phyloP scores from a whole-genome alignment of 192 early-diverging fungal genomes.

The Piromyces finnis region DNA sequence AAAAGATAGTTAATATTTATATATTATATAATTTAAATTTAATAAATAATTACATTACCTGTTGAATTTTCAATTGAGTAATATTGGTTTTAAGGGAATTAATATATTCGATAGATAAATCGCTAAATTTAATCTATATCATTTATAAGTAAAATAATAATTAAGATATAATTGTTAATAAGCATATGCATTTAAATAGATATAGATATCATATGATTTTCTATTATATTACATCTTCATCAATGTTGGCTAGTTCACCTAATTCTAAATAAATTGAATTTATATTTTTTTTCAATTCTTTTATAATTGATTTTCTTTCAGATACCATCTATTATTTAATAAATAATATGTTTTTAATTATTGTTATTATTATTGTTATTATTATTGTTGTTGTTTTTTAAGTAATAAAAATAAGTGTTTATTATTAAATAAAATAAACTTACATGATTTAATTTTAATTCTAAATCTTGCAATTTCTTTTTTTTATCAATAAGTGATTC shows the following conservation, averaged over 20 bases:
- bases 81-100: neutral
- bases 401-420: too few species aligned
- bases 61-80: neutral
- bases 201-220: too few species aligned
- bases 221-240: neutral
- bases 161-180: too few species aligned
- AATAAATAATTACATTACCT: neutral
- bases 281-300: neutral
- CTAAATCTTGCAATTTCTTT: neutral
- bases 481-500: neutral
- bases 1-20: too few species aligned
- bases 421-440: too few species aligned
- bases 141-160: neutral
- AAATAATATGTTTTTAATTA: neutral
- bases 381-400: too few species aligned
- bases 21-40: too few species aligned
- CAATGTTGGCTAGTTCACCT: neutral
- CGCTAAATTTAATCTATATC: neutral
- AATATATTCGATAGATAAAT: neutral
- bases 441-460: neutral
- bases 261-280: neutral
- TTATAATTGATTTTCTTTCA: neutral
- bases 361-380: too few species aligned
- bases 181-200: too few species aligned
- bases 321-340: neutral